Conservation (phyloP, 805 yeast species). For the Schwanniomyces vanrijiae region DNA sequence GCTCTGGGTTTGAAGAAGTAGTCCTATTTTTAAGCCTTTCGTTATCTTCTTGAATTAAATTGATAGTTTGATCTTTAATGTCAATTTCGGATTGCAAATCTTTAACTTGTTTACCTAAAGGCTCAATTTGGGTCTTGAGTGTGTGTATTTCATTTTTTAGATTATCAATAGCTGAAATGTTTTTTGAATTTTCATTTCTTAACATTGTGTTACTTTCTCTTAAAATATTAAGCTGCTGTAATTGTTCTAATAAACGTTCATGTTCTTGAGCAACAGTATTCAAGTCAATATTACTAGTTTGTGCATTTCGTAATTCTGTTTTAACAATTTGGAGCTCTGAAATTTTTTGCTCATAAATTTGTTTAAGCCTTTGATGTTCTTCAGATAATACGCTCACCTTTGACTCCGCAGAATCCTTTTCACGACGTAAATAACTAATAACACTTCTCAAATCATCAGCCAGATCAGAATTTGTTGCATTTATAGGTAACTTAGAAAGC, state of each 20-base stretch:
- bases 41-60: conserved; percentile 50
- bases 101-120: conserved; percentile 41
- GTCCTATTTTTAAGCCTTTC: conserved; percentile 59
- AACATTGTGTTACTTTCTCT: conserved; percentile 69
- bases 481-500: conserved; percentile 12
- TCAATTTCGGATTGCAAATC: conserved; percentile 39
- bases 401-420: conserved; percentile 67
- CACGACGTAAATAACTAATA: conserved; percentile 64
- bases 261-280: conserved; percentile 41
- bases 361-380: conserved; percentile 55
- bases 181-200: conserved; percentile 46
- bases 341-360: conserved; percentile 45
- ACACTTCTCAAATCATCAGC: conserved; percentile 44
- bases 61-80: conserved; percentile 50
- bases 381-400: conserved; percentile 41
- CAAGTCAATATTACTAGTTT: conserved; percentile 17
- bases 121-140: conserved; percentile 37
- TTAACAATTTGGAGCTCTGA: conserved; percentile 54
- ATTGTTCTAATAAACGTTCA: conserved; percentile 47
- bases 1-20: conserved; percentile 24
- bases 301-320: conserved; percentile 41
- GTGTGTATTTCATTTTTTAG: conserved; percentile 41
- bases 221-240: conserved; percentile 60
- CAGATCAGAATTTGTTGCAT: conserved; percentile 10
- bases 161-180: conserved; percentile 19